Percentiles rank a stretch among this genome's conserved stretches.
Evolutionary conservation across 108 stramenopile species (phyloP).

Genomic region (Hondaea fermentalgiana): DNA sequence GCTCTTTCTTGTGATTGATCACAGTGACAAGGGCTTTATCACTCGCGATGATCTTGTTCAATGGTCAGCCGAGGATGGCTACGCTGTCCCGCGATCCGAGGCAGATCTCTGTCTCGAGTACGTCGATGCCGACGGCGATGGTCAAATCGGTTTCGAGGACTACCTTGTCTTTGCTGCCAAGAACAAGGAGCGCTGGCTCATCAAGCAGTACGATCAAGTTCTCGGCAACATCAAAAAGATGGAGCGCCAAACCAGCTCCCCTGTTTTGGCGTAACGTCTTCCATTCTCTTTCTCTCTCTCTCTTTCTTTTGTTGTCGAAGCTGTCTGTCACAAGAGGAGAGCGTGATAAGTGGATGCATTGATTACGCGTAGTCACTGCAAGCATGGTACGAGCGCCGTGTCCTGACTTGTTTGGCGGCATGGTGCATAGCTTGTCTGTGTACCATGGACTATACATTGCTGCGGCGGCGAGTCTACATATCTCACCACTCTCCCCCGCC

Average conservation of each 20-base stretch:
- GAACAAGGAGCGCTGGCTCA: slow-evolving; percentile 1
- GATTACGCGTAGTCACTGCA: no score
- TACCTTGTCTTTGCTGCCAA: slow-evolving; percentile 3
- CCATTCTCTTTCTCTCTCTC: no score
- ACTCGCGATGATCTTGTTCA: neutral
- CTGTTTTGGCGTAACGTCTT: neutral
- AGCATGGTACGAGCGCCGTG: no score
- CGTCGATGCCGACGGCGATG: neutral
- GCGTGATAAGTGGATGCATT: no score
- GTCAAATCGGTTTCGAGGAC: neutral
- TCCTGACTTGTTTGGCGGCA: no score
- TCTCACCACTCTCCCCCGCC: no score
- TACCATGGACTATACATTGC: no score
- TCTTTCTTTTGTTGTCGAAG: no score
- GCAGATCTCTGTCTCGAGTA: slow-evolving; percentile 9
- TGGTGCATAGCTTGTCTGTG: no score
- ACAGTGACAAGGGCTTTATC: neutral
- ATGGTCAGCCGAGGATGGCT: slow-evolving; percentile 8
- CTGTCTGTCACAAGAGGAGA: no score
- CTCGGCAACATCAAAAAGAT: neutral
- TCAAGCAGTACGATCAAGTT: neutral
- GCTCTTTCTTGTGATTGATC: neutral
- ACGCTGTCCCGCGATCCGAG: neutral
- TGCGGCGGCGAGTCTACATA: no score
- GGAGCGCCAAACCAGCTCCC: neutral